Evolutionary conservation across 257 asterid species (phyloP), one percentile per base, ranked within the genome.

Genomic region (Leptodermis oblonga): DNA sequence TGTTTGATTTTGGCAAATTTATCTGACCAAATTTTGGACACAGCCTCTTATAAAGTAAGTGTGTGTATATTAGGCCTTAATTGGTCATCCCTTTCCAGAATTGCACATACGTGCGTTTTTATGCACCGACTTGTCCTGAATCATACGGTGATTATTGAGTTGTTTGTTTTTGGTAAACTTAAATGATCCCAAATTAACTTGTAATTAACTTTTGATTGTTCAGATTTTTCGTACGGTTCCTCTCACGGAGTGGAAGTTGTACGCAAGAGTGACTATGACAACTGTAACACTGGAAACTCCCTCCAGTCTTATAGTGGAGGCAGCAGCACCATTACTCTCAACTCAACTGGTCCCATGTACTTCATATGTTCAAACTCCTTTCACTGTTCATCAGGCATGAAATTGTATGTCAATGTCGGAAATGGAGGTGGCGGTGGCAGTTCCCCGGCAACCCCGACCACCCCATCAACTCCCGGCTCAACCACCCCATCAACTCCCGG

Each of bases 331-430:
- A 67, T 87, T 65, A 0, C 79, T 5, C 86, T 92, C 0, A 7
- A 80, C 43, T 5, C 60, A 39, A 7, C 83, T 4, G 89, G 88
- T 11, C 64, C 77, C 12, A 77, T 80, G 76, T 82, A 87, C 80
- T 91, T 85, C 41, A 39, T 86, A 0, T 91, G 97, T 43, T 78
- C 90, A 4, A 62, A 76, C 25, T 42, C 79, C 41, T 65, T 67
- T 66, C 97, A 91, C 74, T 91, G 97, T 54, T 13, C 4, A 25
- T 73, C 55, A 26, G 95, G 96, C 11, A 80, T 82, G 91, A 87
- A 81, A 60, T 48, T 87, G 54, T 60, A 85, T 2, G 73, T 90
- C 77, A 86, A 62, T 36, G 85, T 80, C 52, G 65, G 58, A 14
- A 75, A 62, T 9, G 73, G 70, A 7, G 70, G 65, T 2, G 86